These are phyloP conservation scores for Aspergillus bombycis DNA, from an alignment of 2,329 filamentous ascomycete genomes.

Conservation along the genomic window DNA sequence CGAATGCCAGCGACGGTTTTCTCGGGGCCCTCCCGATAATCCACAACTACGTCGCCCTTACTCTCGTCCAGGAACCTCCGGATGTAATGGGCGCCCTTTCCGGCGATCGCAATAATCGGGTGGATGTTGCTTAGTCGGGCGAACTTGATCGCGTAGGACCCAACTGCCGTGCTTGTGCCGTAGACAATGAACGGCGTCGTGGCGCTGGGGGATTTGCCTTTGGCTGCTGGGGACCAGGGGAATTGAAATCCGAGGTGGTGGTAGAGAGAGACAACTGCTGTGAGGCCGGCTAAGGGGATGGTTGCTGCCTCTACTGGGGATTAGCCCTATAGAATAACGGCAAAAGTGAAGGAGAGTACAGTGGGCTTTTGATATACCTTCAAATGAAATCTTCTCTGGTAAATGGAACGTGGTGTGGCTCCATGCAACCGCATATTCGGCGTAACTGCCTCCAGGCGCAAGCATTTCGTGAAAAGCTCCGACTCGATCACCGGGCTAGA, in stretches of 20 bases:
- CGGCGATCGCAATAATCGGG: slow-evolving; percentile 64
- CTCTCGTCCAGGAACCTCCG: slow-evolving; percentile 54
- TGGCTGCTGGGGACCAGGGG: slow-evolving; percentile 50
- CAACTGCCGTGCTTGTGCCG: slow-evolving; percentile 58
- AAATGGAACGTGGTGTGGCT: slow-evolving; percentile 60
- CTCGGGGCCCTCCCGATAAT: slow-evolving; percentile 63
- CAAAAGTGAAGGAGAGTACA: no score
- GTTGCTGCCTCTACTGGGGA: slow-evolving; percentile 55
- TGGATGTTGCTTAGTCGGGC: slow-evolving; percentile 60
- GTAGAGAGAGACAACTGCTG: slow-evolving; percentile 57
- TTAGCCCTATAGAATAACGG: no score
- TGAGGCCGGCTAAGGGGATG: slow-evolving; percentile 60
- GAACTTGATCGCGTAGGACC: slow-evolving; percentile 62
- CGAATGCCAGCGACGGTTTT: slow-evolving; percentile 52
- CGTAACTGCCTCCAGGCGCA: slow-evolving; percentile 54
- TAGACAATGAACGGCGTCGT: slow-evolving; percentile 51
- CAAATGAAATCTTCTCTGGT: slow-evolving; percentile 53
- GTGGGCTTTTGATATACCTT: slow-evolving; percentile 40
- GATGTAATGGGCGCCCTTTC: slow-evolving; percentile 55
- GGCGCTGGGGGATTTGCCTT: slow-evolving; percentile 1
- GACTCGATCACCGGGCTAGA: slow-evolving; percentile 55
- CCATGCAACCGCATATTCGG: slow-evolving; percentile 60
- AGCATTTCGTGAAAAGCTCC: slow-evolving; percentile 54
- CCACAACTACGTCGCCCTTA: slow-evolving; percentile 62
- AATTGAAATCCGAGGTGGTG: slow-evolving; percentile 50